These are phyloP conservation scores for Dactylellina leptospora DNA, from an alignment of 2,329 filamentous ascomycete genomes.

Conservation along the genomic window DNA sequence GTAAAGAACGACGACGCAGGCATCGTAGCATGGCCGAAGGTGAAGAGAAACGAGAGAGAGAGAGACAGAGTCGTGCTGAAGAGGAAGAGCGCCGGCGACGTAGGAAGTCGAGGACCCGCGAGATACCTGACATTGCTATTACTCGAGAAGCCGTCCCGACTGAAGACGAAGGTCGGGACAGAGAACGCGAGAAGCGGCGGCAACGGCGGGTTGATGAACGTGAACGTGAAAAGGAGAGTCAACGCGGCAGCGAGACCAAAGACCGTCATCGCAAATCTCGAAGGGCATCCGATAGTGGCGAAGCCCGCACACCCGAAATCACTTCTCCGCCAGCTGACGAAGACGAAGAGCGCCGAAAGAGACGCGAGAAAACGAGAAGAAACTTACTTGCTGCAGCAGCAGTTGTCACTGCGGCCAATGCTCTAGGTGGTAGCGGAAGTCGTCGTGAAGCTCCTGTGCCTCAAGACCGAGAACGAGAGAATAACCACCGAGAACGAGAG, in stretches of 20 bases:
- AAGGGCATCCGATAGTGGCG: constrained; percentile 30
- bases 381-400: constrained; percentile 36
- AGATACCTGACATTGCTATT: constrained; percentile 33
- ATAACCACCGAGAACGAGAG: constrained; percentile 19
- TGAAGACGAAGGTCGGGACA: constrained; percentile 44
- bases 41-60: constrained; percentile 32
- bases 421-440: constrained; percentile 40
- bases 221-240: constrained; percentile 19
- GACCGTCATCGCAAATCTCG: constrained; percentile 39
- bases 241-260: constrained; percentile 17
- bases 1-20: constrained; percentile 37
- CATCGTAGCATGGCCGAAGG: constrained; percentile 25
- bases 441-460: constrained; percentile 25
- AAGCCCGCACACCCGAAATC: constrained; percentile 14
- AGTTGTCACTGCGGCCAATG: constrained; percentile 31
- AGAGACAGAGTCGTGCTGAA: constrained; percentile 26
- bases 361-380: constrained; percentile 40
- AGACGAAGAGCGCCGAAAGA: constrained; percentile 40
- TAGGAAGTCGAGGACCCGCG: constrained; percentile 31
- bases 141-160: constrained; percentile 27
- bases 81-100: constrained; percentile 47
- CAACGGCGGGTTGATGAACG: constrained; percentile 38
- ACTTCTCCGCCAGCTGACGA: constrained; percentile 19
- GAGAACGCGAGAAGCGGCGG: constrained; percentile 37
- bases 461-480: constrained; percentile 31